A percentile compares a stretch with the other conserved stretches of the same genome.
Evolutionary conservation across 2,329 filamentous ascomycete genomes (phyloP).

Genomic region (Didymella segeticola): DNA sequence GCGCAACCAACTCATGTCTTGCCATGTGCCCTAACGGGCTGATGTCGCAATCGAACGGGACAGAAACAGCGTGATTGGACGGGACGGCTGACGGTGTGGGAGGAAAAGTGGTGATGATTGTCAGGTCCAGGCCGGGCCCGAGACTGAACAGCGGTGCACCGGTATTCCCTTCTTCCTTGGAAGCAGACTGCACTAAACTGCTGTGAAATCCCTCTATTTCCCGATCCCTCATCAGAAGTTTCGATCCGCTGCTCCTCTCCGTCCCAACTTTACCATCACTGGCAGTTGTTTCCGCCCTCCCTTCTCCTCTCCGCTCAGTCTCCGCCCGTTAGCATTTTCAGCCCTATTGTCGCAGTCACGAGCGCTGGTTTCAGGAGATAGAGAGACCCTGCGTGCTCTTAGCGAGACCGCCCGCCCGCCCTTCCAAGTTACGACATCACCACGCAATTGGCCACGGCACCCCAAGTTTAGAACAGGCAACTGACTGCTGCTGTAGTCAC

Average conservation of each 20-base stretch:
- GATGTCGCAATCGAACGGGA: slow-evolving; percentile 17
- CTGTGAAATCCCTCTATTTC: neutral
- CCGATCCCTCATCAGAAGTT: slow-evolving; percentile 15
- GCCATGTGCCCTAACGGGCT: slow-evolving; percentile 1
- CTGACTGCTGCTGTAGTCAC: slow-evolving; percentile 5
- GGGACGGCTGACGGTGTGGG: slow-evolving; percentile 10
- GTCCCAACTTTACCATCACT: slow-evolving; percentile 1
- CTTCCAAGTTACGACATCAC: slow-evolving; percentile 8
- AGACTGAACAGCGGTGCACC: neutral
- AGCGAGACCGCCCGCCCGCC: slow-evolving; percentile 8
- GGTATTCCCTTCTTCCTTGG: neutral
- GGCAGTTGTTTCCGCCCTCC: slow-evolving; percentile 8
- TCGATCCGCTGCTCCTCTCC: slow-evolving; percentile 15
- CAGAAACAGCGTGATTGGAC: slow-evolving; percentile 3
- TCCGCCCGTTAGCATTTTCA: slow-evolving; percentile 14
- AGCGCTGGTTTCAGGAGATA: slow-evolving; percentile 6
- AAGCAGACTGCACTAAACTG: slow-evolving; percentile 8
- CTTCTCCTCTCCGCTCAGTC: slow-evolving; percentile 8
- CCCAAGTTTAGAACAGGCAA: slow-evolving; percentile 6
- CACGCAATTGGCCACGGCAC: slow-evolving; percentile 8
- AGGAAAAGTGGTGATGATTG: slow-evolving; percentile 7
- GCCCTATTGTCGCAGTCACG: slow-evolving; percentile 13
- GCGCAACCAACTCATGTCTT: slow-evolving; percentile 6
- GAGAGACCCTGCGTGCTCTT: slow-evolving; percentile 14
- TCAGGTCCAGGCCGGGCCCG: slow-evolving; percentile 7